Percentiles rank a stretch among this genome's conserved stretches.
These are phyloP conservation scores for Tillandsia fasciculata DNA, from an alignment of 176 grass and related monocot genomes.

Conservation along the genomic window DNA sequence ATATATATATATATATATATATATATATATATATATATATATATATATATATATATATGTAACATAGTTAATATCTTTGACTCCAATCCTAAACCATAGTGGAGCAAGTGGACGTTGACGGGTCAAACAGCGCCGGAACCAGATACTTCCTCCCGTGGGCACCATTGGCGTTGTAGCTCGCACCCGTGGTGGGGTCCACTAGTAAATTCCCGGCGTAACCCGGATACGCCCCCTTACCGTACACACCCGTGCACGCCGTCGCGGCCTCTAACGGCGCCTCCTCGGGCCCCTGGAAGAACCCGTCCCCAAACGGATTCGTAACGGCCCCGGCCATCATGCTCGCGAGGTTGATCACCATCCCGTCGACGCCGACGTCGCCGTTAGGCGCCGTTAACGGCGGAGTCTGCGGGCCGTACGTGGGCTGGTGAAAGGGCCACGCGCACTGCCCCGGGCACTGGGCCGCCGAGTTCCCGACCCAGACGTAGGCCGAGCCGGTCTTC, in stretches of 20 bases:
- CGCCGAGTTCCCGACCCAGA: constrained; percentile 55
- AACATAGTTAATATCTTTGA: no score
- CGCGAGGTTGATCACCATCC: constrained; percentile 55
- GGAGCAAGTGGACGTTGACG: constrained; percentile 22
- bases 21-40: no score
- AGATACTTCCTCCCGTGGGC: constrained; percentile 46
- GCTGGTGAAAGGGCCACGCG: constrained; percentile 51
- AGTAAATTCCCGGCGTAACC: constrained; percentile 50
- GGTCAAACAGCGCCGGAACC: constrained; percentile 47
- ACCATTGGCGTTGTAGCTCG: constrained; percentile 59
- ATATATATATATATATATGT: no score
- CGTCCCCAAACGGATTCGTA: constrained; percentile 63
- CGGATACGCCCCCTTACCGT: constrained; percentile 51
- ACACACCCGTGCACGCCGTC: constrained; percentile 57
- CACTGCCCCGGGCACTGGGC: constrained; percentile 41
- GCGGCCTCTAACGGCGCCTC: constrained; percentile 52
- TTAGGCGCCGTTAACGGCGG: constrained; percentile 37
- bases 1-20: no score
- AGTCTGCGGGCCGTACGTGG: constrained; percentile 46
- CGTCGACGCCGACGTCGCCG: constrained; percentile 49
- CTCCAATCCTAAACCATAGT: no score
- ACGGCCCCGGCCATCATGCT: constrained; percentile 50
- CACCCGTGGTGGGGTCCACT: constrained; percentile 33
- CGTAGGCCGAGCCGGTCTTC: constrained; percentile 25
- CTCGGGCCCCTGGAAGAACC: constrained; percentile 60